Percentiles rank a stretch among this genome's conserved stretches.
phyloP scores from a whole-genome alignment of 495 filamentous ascomycete genomes.

The Annulohypoxylon nitens region DNA sequence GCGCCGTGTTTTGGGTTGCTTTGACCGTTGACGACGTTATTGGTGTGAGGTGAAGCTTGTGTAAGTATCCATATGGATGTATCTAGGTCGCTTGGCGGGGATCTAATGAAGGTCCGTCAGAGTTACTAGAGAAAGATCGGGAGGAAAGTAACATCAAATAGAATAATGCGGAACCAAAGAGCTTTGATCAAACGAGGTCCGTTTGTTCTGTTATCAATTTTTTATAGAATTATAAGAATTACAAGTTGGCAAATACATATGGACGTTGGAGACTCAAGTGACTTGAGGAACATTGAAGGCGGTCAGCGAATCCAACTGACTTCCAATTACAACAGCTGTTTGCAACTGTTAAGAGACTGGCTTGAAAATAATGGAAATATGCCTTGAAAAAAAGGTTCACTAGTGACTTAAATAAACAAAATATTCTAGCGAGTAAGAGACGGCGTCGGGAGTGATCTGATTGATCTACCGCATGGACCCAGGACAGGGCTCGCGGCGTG shows the following conservation, averaged over 20 bases:
- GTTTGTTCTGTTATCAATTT: not conserved
- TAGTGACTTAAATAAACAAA: slow-evolving; percentile 21
- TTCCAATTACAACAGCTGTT: not conserved
- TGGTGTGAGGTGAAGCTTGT: slow-evolving; percentile 19
- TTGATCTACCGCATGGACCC: slow-evolving; percentile 41
- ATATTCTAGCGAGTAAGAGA: slow-evolving; percentile 20
- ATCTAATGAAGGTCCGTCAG: not conserved
- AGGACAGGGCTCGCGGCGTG: slow-evolving; percentile 37
- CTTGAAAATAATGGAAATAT: slow-evolving; percentile 12
- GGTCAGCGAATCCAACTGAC: slow-evolving; percentile 29
- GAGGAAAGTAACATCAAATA: not conserved
- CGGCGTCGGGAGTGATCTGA: slow-evolving; percentile 26
- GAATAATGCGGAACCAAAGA: not conserved
- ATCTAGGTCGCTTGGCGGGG: slow-evolving; percentile 12
- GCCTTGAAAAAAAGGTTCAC: slow-evolving; percentile 21
- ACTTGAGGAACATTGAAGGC: slow-evolving; percentile 18
- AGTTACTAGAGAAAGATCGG: not conserved
- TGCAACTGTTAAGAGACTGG: not conserved
- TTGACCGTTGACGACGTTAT: slow-evolving; percentile 13
- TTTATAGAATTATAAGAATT: not conserved
- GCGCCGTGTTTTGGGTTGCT: not conserved
- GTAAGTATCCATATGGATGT: slow-evolving; percentile 5
- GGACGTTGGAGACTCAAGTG: slow-evolving; percentile 9
- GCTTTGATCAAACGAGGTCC: not conserved
- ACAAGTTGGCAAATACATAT: not conserved